A percentile compares a stretch with the other conserved stretches of the same genome.
Conservation (phyloP, 2,329 filamentous ascomycete genomes). For the Penicillium crustosum region DNA sequence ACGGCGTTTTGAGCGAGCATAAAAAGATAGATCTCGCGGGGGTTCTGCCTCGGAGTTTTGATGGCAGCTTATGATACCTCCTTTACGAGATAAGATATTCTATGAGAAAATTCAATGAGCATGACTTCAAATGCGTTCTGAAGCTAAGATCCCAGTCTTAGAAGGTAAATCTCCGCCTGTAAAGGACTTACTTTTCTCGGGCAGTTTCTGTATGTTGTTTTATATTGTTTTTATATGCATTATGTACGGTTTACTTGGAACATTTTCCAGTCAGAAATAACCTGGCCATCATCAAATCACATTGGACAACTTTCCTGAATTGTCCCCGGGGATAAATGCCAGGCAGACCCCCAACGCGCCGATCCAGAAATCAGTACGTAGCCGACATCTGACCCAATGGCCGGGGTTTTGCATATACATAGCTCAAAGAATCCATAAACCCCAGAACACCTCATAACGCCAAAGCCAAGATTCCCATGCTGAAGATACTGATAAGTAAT, state of each 20-base stretch:
- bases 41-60: not conserved
- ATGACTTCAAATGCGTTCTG: not conserved
- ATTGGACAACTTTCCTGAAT: not conserved
- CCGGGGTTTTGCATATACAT: not conserved
- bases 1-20: not conserved
- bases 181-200: not conserved
- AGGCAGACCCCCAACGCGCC: not conserved
- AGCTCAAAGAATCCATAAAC: not conserved
- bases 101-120: not conserved
- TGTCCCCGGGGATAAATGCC: not conserved
- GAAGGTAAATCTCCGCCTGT: not conserved
- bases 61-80: not conserved
- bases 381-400: not conserved
- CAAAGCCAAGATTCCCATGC: constrained; percentile 5
- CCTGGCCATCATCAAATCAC: not conserved
- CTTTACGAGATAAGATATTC: not conserved
- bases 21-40: not conserved
- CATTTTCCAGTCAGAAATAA: not conserved
- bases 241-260: not conserved
- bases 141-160: not conserved
- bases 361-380: not conserved
- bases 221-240: constrained; percentile 3
- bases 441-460: constrained; percentile 7
- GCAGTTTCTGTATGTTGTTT: constrained; percentile 5
- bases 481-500: constrained; percentile 2